Percentiles rank a stretch among this genome's conserved stretches.
Evolutionary conservation across 2,329 filamentous ascomycete species (phyloP).

Genomic region (Colletotrichum destructivum): DNA sequence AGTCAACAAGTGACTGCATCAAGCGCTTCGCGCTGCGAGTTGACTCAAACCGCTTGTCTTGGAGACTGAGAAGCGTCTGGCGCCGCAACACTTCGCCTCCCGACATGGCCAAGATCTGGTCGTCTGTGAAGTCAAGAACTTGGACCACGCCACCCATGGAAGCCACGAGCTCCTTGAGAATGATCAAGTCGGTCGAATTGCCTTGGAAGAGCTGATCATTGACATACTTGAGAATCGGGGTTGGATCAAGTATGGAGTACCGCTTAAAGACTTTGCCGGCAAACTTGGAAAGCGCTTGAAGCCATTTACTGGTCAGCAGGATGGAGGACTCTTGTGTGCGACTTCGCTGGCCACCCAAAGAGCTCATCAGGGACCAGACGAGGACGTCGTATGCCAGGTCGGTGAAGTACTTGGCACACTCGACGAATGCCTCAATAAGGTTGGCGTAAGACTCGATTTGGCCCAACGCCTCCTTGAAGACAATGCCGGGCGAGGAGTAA

Average conservation of each 20-base stretch:
- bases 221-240: conserved; percentile 91
- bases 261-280: conserved; percentile 91
- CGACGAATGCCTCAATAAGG: conserved; percentile 93
- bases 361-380: conserved; percentile 91
- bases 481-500: conserved; percentile 89
- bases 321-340: conserved; percentile 75
- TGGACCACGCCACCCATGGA: conserved; percentile 96
- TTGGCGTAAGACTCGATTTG: conserved; percentile 97
- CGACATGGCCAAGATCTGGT: conserved; percentile 89
- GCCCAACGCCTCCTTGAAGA: conserved; percentile 89
- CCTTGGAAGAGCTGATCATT: conserved; percentile 85
- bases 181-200: conserved; percentile 91
- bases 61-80: conserved; percentile 83
- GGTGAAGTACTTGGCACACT: conserved; percentile 95
- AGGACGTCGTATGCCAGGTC: conserved; percentile 93
- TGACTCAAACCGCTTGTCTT: conserved; percentile 86
- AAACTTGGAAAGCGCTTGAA: conserved; percentile 91
- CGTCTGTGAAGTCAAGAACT: conserved; percentile 88
- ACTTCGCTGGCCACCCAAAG: conserved; percentile 73
- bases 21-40: conserved; percentile 83
- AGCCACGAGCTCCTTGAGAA: conserved; percentile 89
- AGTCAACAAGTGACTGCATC: conserved; percentile 83
- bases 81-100: conserved; percentile 85
- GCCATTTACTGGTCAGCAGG: conserved; percentile 88
- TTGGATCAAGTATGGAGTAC: conserved; percentile 86